Conservation (phyloP, 225 moss, liverwort and hornwort species). For the Ulota crispa region DNA sequence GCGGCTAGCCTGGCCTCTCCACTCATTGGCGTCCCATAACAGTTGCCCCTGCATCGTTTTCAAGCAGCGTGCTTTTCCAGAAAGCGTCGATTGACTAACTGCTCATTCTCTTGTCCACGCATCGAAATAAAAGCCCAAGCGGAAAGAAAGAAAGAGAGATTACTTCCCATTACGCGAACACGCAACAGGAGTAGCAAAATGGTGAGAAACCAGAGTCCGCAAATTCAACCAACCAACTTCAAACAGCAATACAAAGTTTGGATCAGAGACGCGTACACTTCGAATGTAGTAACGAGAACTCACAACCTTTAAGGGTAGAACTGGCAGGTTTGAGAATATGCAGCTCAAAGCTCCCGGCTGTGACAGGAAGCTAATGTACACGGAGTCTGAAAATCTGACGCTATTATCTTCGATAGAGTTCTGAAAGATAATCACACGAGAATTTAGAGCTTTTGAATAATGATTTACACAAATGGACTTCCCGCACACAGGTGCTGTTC, state of each 20-base stretch:
- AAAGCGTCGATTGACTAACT: neutral
- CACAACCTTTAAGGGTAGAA: neutral
- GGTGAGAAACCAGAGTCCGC: neutral
- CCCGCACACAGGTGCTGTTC: neutral
- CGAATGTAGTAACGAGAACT: neutral
- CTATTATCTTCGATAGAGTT: neutral
- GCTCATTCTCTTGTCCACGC: neutral
- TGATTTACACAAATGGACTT: slow-evolving; percentile 13
- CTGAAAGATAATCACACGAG: neutral
- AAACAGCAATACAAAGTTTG: neutral
- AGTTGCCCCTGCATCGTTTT: neutral
- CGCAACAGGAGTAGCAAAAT: neutral
- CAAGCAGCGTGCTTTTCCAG: neutral
- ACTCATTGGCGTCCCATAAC: neutral
- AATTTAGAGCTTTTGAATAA: neutral
- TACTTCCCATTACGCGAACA: neutral
- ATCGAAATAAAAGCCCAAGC: neutral
- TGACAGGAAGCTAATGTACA: too few relatives aligned
- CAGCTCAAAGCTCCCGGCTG: neutral
- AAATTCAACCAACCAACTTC: neutral
- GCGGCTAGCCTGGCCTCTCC: neutral
- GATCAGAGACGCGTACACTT: neutral
- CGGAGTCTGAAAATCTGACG: neutral
- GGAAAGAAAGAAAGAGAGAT: neutral
- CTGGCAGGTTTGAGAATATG: neutral